Percentiles rank a stretch among this genome's conserved stretches.
phyloP scores from a whole-genome alignment of 208 protist species.

The Trypanosoma boissoni region DNA sequence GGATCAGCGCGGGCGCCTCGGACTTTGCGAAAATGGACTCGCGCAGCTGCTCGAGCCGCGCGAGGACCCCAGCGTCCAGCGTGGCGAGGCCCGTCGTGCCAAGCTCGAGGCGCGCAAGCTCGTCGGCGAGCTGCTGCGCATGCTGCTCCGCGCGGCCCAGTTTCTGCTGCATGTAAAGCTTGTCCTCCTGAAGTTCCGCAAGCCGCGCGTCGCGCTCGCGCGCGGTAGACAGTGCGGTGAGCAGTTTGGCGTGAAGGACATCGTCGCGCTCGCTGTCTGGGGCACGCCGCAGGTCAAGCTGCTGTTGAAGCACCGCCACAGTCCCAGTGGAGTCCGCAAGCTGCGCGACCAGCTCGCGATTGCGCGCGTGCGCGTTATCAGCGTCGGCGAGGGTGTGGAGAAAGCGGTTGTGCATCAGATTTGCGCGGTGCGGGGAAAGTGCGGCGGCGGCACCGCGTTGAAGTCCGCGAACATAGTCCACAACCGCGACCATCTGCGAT shows the following conservation, averaged over 20 bases:
- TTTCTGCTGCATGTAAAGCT: slow-evolving; percentile 51
- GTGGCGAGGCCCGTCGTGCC: slow-evolving; percentile 30
- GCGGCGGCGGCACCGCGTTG: slow-evolving; percentile 59
- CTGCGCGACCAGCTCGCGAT: slow-evolving; percentile 43
- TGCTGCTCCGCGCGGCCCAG: slow-evolving; percentile 50
- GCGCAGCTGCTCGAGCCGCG: slow-evolving; percentile 59
- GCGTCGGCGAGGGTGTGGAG: slow-evolving; percentile 40
- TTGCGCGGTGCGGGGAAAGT: slow-evolving; percentile 60
- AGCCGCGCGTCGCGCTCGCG: slow-evolving; percentile 54
- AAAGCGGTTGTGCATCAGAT: slow-evolving; percentile 71
- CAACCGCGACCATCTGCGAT: slow-evolving; percentile 55
- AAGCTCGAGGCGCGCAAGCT: slow-evolving; percentile 69
- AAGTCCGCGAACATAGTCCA: slow-evolving; percentile 75
- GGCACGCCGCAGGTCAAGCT: slow-evolving; percentile 43
- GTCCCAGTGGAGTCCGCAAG: slow-evolving; percentile 56
- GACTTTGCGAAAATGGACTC: slow-evolving; percentile 76
- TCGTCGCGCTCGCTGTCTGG: slow-evolving; percentile 35
- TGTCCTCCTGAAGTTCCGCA: slow-evolving; percentile 66
- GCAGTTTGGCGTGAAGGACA: slow-evolving; percentile 39
- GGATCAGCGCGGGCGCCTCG: slow-evolving; percentile 49
- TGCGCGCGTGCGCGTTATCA: slow-evolving; percentile 27
- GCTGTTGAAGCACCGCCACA: slow-evolving; percentile 54
- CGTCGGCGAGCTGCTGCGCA: slow-evolving; percentile 56
- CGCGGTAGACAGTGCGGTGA: slow-evolving; percentile 38
- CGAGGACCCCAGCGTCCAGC: slow-evolving; percentile 46